Evolutionary conservation across 768 basidiomycete genomes (phyloP), one percentile per base, ranked within the genome.

Genomic region (Mycena polygramma): DNA sequence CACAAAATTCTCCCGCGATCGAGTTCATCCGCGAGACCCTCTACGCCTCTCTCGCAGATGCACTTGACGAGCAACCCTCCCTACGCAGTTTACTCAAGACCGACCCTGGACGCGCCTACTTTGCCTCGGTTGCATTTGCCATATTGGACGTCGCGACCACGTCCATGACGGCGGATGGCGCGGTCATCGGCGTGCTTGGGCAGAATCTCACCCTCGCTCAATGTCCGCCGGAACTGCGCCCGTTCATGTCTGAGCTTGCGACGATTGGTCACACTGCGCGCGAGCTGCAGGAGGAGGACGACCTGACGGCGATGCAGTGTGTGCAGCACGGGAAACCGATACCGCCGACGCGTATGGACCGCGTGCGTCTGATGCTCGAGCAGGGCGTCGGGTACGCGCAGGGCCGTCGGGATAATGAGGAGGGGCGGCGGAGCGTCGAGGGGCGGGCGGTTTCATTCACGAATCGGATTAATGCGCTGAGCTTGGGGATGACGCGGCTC

Each of bases 21-120:
- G 88, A 90, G 63, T 84, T 92, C 76, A 95, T 96, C 68, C 92
- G 95, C 35, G 94, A 96, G 79, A 95, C 94, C 0, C 86, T 96
- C 20, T 96, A 95, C 78, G 93, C 94, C 0, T 88, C 93, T 2
- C 84, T 96, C 4, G 94, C 86, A 0, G 93, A 94, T 71, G 89
- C 87, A 0, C 84, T 95, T 53, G 86, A 90, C 57, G 82, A 82
- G 6, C 86, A 83, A 15, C 85, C 87, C 0, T 82, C 85, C 4
- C 85, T 96, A 8, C 87, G 87, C 4, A 66, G 75, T 0, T 84
- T 92, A 13, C 86, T 95, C 65, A 81, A 81, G n/a, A 74, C 76
- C 17, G 93, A 95, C 75, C 89, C 90, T 0, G 81, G 91, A 0
- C 86, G 92, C 22, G 94, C 93, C 0, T 95, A 95, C 83, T 96